Percentiles rank a stretch among this genome's conserved stretches.
phyloP scores from a whole-genome alignment of 441 rosid species.

The Populus hybrid region DNA sequence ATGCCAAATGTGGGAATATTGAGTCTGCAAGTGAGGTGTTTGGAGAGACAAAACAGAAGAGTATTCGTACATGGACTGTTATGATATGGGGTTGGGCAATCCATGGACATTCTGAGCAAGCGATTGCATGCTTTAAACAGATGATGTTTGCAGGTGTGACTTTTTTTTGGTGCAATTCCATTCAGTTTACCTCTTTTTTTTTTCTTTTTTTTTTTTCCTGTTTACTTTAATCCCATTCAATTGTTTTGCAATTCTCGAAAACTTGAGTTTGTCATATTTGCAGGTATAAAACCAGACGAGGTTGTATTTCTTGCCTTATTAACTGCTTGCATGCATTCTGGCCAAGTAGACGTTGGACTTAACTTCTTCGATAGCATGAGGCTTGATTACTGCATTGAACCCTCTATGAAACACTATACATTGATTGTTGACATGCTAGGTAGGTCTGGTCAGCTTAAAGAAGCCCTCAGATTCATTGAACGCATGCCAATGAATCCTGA shows the following conservation, averaged over 20 bases:
- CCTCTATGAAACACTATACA: constrained; percentile 58
- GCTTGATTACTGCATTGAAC: constrained; percentile 59
- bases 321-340: constrained; percentile 53
- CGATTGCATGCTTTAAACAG: constrained; percentile 53
- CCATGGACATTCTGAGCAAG: constrained; percentile 45
- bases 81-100: constrained; percentile 74
- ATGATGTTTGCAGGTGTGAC: constrained; percentile 58
- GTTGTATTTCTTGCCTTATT: constrained; percentile 56
- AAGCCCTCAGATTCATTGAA: constrained; percentile 47
- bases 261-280: constrained; percentile 9
- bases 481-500: constrained; percentile 58
- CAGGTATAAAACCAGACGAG: constrained; percentile 64
- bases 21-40: constrained; percentile 49
- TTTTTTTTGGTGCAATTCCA: background rate
- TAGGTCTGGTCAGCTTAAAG: constrained; percentile 51
- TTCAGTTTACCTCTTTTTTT: background rate
- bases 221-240: background rate
- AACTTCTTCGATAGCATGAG: constrained; percentile 62
- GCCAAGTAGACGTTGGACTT: constrained; percentile 51
- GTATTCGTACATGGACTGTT: constrained; percentile 54
- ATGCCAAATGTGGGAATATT: constrained; percentile 62
- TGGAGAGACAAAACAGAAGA: constrained; percentile 36
- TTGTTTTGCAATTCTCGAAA: background rate
- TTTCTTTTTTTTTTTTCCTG: background rate
- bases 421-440: constrained; percentile 54